These are phyloP conservation scores for Coemansia sp. DNA, from an alignment of 192 early-diverging fungal species.

Conservation along the genomic window DNA sequence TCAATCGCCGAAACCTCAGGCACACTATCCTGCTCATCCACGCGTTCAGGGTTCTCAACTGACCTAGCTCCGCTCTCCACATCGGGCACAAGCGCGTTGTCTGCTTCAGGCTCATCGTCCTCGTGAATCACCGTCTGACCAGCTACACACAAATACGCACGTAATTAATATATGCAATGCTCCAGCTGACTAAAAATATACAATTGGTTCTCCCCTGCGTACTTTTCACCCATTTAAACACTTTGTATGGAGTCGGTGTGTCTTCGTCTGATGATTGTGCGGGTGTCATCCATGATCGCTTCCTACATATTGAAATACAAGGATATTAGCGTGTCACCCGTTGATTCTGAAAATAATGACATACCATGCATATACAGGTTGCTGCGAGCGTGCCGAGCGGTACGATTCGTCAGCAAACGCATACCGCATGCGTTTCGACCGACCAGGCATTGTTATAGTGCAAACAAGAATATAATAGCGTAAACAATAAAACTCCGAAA, in stretches of 20 bases:
- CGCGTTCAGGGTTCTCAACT: not conserved
- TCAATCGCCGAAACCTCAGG: slow-evolving; percentile 8
- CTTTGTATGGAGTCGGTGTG: slow-evolving; percentile 14
- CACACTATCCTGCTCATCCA: not conserved
- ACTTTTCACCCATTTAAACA: slow-evolving; percentile 49
- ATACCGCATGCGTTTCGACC: slow-evolving; percentile 46
- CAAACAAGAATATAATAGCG: not conserved
- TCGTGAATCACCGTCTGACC: slow-evolving; percentile 53
- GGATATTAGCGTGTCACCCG: not conserved
- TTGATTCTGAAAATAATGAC: not conserved
- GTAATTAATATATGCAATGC: slow-evolving; percentile 37
- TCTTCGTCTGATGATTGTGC: slow-evolving; percentile 11
- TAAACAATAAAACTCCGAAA: not conserved
- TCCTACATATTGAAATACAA: slow-evolving; percentile 15
- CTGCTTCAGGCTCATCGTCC: slow-evolving; percentile 19
- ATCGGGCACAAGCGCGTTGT: not conserved
- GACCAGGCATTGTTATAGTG: slow-evolving; percentile 25
- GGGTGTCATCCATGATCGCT: slow-evolving; percentile 27
- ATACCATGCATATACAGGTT: slow-evolving; percentile 47
- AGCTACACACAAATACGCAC: slow-evolving; percentile 16
- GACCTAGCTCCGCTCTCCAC: not conserved
- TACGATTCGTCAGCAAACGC: slow-evolving; percentile 26
- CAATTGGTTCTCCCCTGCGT: slow-evolving; percentile 1
- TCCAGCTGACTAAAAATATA: not conserved
- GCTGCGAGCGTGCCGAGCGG: slow-evolving; percentile 31